Percentiles rank a stretch among this genome's conserved stretches.
Evolutionary conservation across 108 stramenopile species (phyloP).

Genomic region (Cyclotella sp.): DNA sequence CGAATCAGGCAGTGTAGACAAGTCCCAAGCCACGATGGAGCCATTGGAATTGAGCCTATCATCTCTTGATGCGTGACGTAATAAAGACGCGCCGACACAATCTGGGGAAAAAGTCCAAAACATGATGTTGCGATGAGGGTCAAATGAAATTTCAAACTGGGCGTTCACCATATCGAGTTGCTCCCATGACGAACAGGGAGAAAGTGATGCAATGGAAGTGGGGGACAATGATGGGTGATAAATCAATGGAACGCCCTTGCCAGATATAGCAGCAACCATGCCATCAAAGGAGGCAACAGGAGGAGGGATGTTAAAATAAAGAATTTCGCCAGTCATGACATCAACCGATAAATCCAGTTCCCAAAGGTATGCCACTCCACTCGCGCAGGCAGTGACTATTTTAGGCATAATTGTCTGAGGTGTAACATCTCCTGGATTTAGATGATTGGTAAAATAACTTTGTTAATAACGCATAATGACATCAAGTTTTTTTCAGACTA

Average conservation of each 20-base stretch:
- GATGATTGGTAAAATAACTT: not conserved
- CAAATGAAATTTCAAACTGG: slow-evolving; percentile 45
- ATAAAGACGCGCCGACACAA: slow-evolving; percentile 36
- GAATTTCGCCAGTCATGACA: slow-evolving; percentile 27
- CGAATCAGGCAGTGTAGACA: slow-evolving; percentile 19
- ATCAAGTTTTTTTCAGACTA: not conserved
- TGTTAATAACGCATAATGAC: not conserved
- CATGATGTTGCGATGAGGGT: slow-evolving; percentile 32
- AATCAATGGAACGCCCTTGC: slow-evolving; percentile 32
- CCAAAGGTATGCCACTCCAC: slow-evolving; percentile 44
- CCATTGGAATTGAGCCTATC: slow-evolving; percentile 41
- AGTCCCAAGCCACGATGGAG: slow-evolving; percentile 29
- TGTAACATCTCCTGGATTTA: slow-evolving; percentile 10
- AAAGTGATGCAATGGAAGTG: slow-evolving; percentile 27
- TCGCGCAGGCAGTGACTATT: slow-evolving; percentile 36
- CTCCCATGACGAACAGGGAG: slow-evolving; percentile 46
- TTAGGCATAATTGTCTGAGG: slow-evolving; percentile 20
- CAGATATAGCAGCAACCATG: slow-evolving; percentile 39
- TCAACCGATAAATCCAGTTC: slow-evolving; percentile 48
- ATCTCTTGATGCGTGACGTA: slow-evolving; percentile 35
- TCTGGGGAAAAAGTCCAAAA: slow-evolving; percentile 45
- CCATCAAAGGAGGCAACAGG: slow-evolving; percentile 47
- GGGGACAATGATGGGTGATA: slow-evolving; percentile 37
- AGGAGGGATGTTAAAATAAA: slow-evolving; percentile 40
- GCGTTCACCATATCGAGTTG: slow-evolving; percentile 32